Base-by-base conservation (phyloP, 192 early-diverging fungal genomes). In the Entomortierella parvispora region DNA sequence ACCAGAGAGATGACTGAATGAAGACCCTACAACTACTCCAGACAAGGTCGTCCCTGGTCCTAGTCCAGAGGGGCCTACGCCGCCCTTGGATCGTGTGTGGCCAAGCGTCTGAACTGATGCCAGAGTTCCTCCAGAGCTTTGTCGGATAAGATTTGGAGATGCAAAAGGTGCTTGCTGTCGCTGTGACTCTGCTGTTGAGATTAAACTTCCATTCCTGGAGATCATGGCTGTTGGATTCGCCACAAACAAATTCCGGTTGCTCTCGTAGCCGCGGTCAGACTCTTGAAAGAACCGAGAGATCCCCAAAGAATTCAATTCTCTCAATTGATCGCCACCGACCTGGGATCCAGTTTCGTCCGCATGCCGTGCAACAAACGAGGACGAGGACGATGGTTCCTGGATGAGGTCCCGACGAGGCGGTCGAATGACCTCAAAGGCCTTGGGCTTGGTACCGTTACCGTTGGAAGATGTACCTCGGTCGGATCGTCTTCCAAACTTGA, bases 391-490 rank as follows among this genome's bases (percentile, higher is more conserved):
- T 26, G 22, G 9, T 1, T 58, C 74, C 0, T 44, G 26, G 0
- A 46, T 55, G 20, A 34, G 47, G 43, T 60, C 52, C 22, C 43
- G 52, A 12, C 74, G 74, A 0, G 65, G 43, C 2, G 66, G 74
- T 4, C 74, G 74, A 48, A 77, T 77, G 14, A 77, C 74, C 20
- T 77, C 74, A 48, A 77, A 77, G 7, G 74, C 65, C 55, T 77
- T 77, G 53, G 66, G 74, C 28, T 77, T 77, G 3, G 74, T 50
- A 3, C 66, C 66, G 15, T 77, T 65, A 0, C 60, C 55, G 6
- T 40, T 40, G 7, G 37, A 40, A 12, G 56, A 37, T 15, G 61
- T 31, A 2, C 51, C 29, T 3, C 59, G 15, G 23, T 47, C 42
- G 20, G 29, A 45, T n/a, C 54, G 31, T 25, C 33, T 51, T 2